Evolutionary conservation across 495 filamentous ascomycete genomes (phyloP), one percentile per base, ranked within the genome.

Genomic region (Podospora bellae-mahoneyi): DNA sequence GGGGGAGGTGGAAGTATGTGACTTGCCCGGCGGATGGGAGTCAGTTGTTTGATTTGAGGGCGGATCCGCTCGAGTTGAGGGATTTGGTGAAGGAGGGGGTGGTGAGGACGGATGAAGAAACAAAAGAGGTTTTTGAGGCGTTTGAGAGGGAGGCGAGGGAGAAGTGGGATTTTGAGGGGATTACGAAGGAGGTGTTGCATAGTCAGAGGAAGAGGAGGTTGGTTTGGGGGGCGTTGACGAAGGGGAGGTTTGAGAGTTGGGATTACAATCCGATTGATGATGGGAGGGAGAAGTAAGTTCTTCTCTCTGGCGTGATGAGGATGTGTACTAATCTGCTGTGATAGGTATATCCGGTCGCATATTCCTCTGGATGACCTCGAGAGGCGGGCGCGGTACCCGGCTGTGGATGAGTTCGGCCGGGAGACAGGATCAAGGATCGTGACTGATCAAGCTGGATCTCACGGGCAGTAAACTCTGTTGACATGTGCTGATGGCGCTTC

Each of bases 1-100:
- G 90, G 58, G 92, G 91, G 13, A 80, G 80, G 58, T 95, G 89
- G 89, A 97, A 97, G 79, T 94, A 91, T 68, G 84, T 92, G 68
- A 90, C 88, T 68, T 96, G 91, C 66, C 86, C 90, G 6, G 88
- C 90, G 18, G 93, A 97, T 75, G 88, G 89, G 4, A 85, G 90
- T 10, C 90, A 92, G 82, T 85, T 97, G 18, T 97, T 84, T 80
- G 86, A 97, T 74, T 80, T 96, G 13, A 81, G 80, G 53, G 74
- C 76, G 19, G 93, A 97, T 73, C 92, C 92, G 1, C 77, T 88
- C 5, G 93, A 97, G 77, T 79, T 89, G 23, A 78, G 81, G 60
- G 94, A 96, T 75, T 80, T 94, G 58, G 90, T 77, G 56, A 23
- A 69, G 53, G 76, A 78, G 72, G 78, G 74, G 65, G 68, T 66